These are phyloP conservation scores for Hanseniaspora vineae DNA, from an alignment of 805 yeast species.

Conservation along the genomic window DNA sequence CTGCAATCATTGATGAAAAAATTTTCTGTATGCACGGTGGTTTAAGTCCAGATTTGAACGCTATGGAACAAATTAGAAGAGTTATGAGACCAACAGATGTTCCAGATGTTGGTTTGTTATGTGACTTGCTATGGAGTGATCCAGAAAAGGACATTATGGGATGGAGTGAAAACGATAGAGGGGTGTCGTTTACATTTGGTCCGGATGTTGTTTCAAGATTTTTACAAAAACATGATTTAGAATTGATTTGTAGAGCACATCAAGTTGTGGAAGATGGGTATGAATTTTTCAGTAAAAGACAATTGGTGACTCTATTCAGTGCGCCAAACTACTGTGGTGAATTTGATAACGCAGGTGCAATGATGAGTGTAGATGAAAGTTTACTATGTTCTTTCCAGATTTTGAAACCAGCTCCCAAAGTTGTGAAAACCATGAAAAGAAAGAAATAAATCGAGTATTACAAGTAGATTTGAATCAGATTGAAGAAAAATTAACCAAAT, in stretches of 20 bases:
- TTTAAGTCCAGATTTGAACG: slow-evolving; percentile 88
- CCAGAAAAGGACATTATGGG: slow-evolving; percentile 98
- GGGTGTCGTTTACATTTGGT: slow-evolving; percentile 98
- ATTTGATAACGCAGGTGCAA: slow-evolving; percentile 97
- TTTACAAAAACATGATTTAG: slow-evolving; percentile 95
- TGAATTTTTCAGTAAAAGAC: slow-evolving; percentile 92
- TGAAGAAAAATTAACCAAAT: too few relatives aligned
- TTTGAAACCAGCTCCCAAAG: slow-evolving; percentile 93
- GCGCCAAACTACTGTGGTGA: slow-evolving; percentile 99
- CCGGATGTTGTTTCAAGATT: slow-evolving; percentile 96
- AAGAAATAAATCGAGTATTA: slow-evolving; percentile 20
- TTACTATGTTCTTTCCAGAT: slow-evolving; percentile 92
- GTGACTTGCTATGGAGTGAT: slow-evolving; percentile 96
- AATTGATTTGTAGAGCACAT: slow-evolving; percentile 95
- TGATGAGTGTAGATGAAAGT: slow-evolving; percentile 98
- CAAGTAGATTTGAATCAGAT: background rate
- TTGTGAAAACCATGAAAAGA: slow-evolving; percentile 24
- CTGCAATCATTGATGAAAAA: slow-evolving; percentile 95
- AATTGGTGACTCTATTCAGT: slow-evolving; percentile 84
- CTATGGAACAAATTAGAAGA: slow-evolving; percentile 97
- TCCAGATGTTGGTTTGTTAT: slow-evolving; percentile 92
- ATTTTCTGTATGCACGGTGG: slow-evolving; percentile 99
- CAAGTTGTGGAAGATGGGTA: slow-evolving; percentile 99
- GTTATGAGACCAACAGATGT: slow-evolving; percentile 99
- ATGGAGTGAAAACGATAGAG: slow-evolving; percentile 98